Conservation (phyloP, 306 rosid genomes). For the Luffa acutangula region DNA sequence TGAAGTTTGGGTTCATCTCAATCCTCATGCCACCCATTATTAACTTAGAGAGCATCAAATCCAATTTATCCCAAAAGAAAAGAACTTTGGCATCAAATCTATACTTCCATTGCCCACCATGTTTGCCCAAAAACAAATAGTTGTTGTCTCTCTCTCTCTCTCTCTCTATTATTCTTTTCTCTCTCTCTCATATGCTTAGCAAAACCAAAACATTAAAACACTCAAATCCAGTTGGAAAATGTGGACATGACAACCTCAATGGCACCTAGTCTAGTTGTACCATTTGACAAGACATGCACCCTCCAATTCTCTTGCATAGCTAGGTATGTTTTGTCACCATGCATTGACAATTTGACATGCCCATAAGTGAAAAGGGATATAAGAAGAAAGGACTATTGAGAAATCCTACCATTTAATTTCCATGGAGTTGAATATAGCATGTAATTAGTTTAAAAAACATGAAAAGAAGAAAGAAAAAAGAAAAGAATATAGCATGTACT, state of each 20-base stretch:
- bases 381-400: background rate
- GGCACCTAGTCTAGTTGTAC: background rate
- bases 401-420: background rate
- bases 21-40: background rate
- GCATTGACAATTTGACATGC: background rate
- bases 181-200: background rate
- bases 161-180: background rate
- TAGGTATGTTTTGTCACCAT: background rate
- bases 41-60: background rate
- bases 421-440: background rate
- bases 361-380: background rate
- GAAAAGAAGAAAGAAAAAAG: no score
- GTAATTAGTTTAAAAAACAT: background rate
- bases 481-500: no score
- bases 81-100: background rate
- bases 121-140: background rate
- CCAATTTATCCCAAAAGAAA: background rate
- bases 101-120: background rate
- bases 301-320: background rate
- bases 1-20: background rate
- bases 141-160: background rate
- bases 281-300: background rate
- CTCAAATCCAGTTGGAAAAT: background rate
- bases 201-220: slow-evolving; percentile 2
- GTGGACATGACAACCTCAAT: background rate